A percentile compares a stretch with the other conserved stretches of the same genome.
phyloP scores from a whole-genome alignment of 2,329 filamentous ascomycete species.

The Microdochium trichocladiopsis region DNA sequence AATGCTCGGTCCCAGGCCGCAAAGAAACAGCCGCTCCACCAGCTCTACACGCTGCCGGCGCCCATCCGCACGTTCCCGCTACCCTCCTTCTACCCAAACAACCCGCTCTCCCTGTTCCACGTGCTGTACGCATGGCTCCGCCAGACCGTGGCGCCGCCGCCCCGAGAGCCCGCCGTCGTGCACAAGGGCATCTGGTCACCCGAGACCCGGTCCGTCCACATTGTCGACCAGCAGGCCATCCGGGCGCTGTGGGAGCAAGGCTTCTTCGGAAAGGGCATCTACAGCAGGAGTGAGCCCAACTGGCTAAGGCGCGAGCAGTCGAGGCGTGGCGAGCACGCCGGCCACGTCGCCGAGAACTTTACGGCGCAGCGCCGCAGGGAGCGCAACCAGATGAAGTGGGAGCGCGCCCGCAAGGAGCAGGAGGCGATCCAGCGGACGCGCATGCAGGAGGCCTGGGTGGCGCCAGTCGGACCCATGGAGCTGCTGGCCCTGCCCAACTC shows the following conservation, averaged over 20 bases:
- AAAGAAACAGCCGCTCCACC: conserved; percentile 35
- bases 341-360: conserved; percentile 72
- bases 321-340: conserved; percentile 55
- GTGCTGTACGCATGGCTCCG: conserved; percentile 71
- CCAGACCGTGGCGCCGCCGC: conserved; percentile 62
- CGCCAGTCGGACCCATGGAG: conserved; percentile 38
- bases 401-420: conserved; percentile 80
- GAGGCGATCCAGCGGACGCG: conserved; percentile 71
- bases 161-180: conserved; percentile 54
- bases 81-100: conserved; percentile 83
- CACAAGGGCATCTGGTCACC: conserved; percentile 76
- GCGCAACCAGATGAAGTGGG: conserved; percentile 78
- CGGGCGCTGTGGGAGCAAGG: conserved; percentile 90
- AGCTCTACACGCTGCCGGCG: conserved; percentile 75
- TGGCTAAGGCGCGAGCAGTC: conserved; percentile 83
- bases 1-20: not conserved
- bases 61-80: conserved; percentile 79
- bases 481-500: conserved; percentile 53
- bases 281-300: conserved; percentile 90
- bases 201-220: conserved; percentile 74
- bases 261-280: conserved; percentile 90
- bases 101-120: conserved; percentile 81
- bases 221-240: conserved; percentile 70
- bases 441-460: conserved; percentile 34
- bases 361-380: conserved; percentile 74